A percentile compares a stretch with the other conserved stretches of the same genome.
Conservation (phyloP, 371 early-diverging fungal species). For the Lichtheimia ramosa region DNA sequence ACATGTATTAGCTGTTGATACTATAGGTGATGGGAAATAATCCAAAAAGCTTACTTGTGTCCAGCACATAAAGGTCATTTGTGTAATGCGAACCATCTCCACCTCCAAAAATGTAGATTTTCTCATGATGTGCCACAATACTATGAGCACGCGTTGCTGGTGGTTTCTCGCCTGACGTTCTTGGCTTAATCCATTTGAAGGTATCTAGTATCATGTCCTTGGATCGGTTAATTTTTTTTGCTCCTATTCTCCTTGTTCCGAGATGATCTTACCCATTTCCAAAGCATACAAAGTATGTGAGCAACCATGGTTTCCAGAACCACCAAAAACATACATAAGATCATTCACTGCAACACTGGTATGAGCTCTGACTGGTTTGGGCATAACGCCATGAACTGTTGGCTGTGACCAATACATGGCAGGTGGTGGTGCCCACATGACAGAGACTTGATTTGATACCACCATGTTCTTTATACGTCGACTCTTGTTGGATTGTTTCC, state of each 20-base stretch:
- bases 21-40: background rate
- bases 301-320: slow-evolving; percentile 67
- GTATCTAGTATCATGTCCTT: slow-evolving; percentile 53
- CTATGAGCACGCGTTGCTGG: slow-evolving; percentile 81
- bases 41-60: slow-evolving; percentile 56
- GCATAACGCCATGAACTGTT: slow-evolving; percentile 8
- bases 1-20: slow-evolving; percentile 25
- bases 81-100: slow-evolving; percentile 82
- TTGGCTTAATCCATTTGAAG: slow-evolving; percentile 75
- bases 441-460: slow-evolving; percentile 6
- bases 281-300: slow-evolving; percentile 70
- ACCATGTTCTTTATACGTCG: slow-evolving; percentile 7
- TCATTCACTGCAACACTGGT: slow-evolving; percentile 67
- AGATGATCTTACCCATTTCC: slow-evolving; percentile 54
- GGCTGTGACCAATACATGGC: slow-evolving; percentile 81
- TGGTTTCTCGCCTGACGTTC: slow-evolving; percentile 61
- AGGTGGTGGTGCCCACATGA: slow-evolving; percentile 60
- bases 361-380: slow-evolving; percentile 65
- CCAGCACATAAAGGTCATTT: slow-evolving; percentile 71
- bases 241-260: background rate
- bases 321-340: slow-evolving; percentile 77
- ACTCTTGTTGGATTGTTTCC: background rate
- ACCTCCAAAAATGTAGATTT: slow-evolving; percentile 75
- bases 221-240: background rate
- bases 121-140: slow-evolving; percentile 45